A percentile compares a stretch with the other conserved stretches of the same genome.
These are phyloP conservation scores for Endocarpon pusillum DNA, from an alignment of 495 filamentous ascomycete species.

Conservation along the genomic window DNA sequence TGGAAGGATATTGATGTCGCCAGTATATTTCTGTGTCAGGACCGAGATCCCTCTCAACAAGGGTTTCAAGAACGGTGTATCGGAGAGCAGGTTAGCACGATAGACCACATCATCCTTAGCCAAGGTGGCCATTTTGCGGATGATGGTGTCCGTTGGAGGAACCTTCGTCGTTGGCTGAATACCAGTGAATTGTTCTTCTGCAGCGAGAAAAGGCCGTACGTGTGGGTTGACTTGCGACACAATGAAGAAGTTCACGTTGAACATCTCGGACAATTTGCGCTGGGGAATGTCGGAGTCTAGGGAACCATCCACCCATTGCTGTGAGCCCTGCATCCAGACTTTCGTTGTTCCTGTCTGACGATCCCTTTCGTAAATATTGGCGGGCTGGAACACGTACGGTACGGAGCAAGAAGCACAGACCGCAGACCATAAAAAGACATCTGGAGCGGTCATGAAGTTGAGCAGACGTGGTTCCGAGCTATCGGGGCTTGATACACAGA, in stretches of 20 bases:
- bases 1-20: conserved; percentile 90
- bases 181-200: no score
- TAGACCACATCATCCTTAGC: conserved; percentile 71
- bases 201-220: conserved; percentile 69
- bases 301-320: conserved; percentile 81
- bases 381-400: conserved; percentile 67
- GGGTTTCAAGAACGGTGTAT: conserved; percentile 65
- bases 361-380: conserved; percentile 67
- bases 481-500: conserved; percentile 74
- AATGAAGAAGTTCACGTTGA: conserved; percentile 96
- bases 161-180: no score
- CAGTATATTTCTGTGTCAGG: conserved; percentile 76
- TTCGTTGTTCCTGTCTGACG: conserved; percentile 58
- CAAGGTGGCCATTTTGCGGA: conserved; percentile 50
- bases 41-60: conserved; percentile 67
- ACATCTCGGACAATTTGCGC: conserved; percentile 82
- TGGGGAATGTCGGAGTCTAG: conserved; percentile 91
- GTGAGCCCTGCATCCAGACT: conserved; percentile 70
- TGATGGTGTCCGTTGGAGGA: conserved; percentile 21
- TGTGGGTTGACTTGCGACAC: conserved; percentile 94
- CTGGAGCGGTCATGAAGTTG: conserved; percentile 85
- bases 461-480: conserved; percentile 75
- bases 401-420: conserved; percentile 85
- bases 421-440: conserved; percentile 92
- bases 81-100: conserved; percentile 63